These are phyloP conservation scores for Cytospora piceicola DNA, from an alignment of 2,329 filamentous ascomycete genomes.

Conservation along the genomic window DNA sequence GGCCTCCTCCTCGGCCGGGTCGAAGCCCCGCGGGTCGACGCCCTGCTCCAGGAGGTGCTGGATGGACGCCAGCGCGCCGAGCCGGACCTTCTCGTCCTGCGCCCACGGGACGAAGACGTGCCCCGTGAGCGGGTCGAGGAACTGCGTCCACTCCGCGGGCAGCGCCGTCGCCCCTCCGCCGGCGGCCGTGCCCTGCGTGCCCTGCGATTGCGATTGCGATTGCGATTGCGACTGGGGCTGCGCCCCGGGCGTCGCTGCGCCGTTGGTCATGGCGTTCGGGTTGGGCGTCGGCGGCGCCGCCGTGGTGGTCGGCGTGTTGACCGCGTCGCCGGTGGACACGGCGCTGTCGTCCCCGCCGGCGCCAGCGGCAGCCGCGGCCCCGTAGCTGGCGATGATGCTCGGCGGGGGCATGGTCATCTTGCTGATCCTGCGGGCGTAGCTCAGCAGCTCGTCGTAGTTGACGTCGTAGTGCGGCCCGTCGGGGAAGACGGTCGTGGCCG, in stretches of 20 bases:
- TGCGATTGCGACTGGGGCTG: conserved; percentile 19
- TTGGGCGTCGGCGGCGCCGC: conserved; percentile 35
- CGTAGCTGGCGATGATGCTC: conserved; percentile 23
- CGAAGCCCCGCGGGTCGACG: conserved; percentile 63
- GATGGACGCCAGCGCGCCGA: conserved; percentile 67
- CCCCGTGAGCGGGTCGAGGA: conserved; percentile 59
- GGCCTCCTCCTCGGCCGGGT: conserved; percentile 60
- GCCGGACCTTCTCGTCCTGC: conserved; percentile 67
- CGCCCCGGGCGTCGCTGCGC: conserved; percentile 23
- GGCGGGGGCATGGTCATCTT: conserved; percentile 74
- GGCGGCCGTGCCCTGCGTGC: conserved; percentile 28
- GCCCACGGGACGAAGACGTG: conserved; percentile 79
- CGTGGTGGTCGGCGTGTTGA: conserved; percentile 30
- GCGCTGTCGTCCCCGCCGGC: conserved; percentile 40
- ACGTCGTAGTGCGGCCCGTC: conserved; percentile 58
- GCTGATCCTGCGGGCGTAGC: conserved; percentile 78
- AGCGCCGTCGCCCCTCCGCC: conserved; percentile 44
- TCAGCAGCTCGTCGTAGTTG: conserved; percentile 73
- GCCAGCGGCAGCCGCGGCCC: conserved; percentile 23
- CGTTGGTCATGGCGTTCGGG: conserved; percentile 29
- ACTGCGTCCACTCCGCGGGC: conserved; percentile 52
- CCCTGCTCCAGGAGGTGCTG: conserved; percentile 66
- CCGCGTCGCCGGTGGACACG: conserved; percentile 34
- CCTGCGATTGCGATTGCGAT: conserved; percentile 28
- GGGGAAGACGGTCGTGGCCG: conserved; percentile 61